Percentiles rank a stretch among this genome's conserved stretches.
phyloP scores from a whole-genome alignment of 1,284 basidiomycete genomes.

The Apiotrichum domesticum region DNA sequence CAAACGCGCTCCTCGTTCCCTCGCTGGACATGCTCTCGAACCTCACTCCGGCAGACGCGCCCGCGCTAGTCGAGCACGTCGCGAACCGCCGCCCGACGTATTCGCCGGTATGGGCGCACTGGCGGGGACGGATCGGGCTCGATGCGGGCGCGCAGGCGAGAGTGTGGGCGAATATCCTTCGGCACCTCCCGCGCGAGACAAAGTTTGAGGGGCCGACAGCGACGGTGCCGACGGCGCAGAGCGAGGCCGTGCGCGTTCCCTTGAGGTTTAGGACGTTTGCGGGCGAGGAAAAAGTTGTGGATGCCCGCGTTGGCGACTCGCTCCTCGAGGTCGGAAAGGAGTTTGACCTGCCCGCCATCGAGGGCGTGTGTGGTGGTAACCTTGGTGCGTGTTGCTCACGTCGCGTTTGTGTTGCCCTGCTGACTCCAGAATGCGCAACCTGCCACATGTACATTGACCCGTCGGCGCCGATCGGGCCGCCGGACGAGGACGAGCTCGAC shows the following conservation, averaged over 20 bases:
- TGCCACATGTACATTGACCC: constrained; percentile 43
- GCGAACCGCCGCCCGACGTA: background rate
- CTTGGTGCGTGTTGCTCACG: constrained; percentile 27
- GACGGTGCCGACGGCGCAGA: background rate
- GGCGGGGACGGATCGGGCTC: constrained; percentile 71
- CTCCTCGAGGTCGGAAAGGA: constrained; percentile 40
- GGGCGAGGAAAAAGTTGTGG: constrained; percentile 25
- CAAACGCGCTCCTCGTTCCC: constrained; percentile 68
- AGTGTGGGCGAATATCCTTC: constrained; percentile 3
- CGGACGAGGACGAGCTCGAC: constrained; percentile 43
- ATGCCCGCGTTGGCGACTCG: constrained; percentile 33
- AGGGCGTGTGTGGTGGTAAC: constrained; percentile 47
- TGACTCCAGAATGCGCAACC: constrained; percentile 43
- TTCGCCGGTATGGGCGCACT: constrained; percentile 44
- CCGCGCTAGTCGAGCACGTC: constrained; percentile 50
- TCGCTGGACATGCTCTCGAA: constrained; percentile 70
- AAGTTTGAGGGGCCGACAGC: background rate
- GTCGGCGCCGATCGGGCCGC: constrained; percentile 26
- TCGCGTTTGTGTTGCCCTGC: background rate
- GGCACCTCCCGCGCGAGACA: background rate
- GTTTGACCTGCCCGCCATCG: constrained; percentile 40
- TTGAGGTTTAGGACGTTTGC: constrained; percentile 35
- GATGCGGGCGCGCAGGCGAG: constrained; percentile 57
- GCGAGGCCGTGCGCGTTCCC: constrained; percentile 9
- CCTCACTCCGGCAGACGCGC: constrained; percentile 56